phyloP scores from a whole-genome alignment of 2,329 filamentous ascomycete species.

The Zasmidium angulare region DNA sequence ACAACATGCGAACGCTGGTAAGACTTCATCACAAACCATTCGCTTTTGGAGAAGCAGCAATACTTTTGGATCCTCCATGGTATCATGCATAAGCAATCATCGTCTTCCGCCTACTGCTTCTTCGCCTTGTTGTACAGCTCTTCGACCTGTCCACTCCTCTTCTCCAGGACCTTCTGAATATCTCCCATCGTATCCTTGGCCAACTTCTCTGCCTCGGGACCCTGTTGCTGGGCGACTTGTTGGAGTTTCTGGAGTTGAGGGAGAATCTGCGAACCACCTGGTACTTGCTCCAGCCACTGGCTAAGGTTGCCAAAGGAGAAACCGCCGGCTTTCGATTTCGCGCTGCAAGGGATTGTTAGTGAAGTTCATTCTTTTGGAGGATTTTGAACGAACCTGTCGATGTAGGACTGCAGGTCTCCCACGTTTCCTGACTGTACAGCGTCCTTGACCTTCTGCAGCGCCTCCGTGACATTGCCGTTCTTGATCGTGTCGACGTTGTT shows the following conservation, averaged over 20 bases:
- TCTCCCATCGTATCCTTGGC: conserved; percentile 69
- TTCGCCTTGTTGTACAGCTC: conserved; percentile 52
- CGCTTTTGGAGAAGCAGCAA: too few species aligned
- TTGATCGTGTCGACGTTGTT: conserved; percentile 68
- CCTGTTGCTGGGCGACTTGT: conserved; percentile 66
- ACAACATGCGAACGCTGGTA: too few species aligned
- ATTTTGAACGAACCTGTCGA: conserved; percentile 46
- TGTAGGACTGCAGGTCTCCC: conserved; percentile 60
- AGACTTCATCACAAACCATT: too few species aligned
- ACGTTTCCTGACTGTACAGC: conserved; percentile 63
- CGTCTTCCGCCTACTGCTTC: background rate
- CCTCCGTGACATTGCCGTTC: conserved; percentile 63
- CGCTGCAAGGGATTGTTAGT: conserved; percentile 24
- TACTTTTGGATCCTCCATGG: too few species aligned
- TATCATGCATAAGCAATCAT: too few species aligned
- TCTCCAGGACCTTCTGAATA: conserved; percentile 63
- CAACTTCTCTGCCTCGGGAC: conserved; percentile 67
- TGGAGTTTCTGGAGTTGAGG: conserved; percentile 65
- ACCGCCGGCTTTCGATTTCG: conserved; percentile 60
- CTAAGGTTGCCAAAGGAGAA: conserved; percentile 40
- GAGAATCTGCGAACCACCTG: conserved; percentile 63
- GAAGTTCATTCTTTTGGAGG: background rate
- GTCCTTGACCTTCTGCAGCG: conserved; percentile 63
- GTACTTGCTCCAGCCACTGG: conserved; percentile 67
- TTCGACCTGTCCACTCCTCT: conserved; percentile 57